Conservation (phyloP, 495 filamentous ascomycete genomes). For the Neurospora tetraspora region DNA sequence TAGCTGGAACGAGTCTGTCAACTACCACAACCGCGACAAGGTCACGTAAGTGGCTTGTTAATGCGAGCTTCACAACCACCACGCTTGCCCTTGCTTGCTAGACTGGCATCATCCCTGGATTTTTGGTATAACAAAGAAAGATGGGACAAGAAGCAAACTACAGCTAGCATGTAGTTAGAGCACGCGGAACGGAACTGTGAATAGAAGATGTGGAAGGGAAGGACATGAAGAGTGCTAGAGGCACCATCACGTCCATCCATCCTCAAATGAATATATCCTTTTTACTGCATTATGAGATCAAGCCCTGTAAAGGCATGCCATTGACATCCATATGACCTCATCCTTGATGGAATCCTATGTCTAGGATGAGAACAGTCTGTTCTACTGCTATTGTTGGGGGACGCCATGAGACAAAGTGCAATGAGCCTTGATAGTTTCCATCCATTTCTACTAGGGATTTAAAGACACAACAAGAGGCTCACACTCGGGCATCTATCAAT, state of each 20-base stretch:
- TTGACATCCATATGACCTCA: not conserved
- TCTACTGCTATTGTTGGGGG: not conserved
- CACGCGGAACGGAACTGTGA: not conserved
- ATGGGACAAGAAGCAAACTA: not conserved
- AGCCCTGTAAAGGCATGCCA: not conserved
- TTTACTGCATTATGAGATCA: not conserved
- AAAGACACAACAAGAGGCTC: not conserved
- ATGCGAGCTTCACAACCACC: not conserved
- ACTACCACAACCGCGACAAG: conserved; percentile 94
- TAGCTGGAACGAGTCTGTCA: conserved; percentile 91
- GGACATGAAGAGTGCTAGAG: not conserved
- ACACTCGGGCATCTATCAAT: not conserved
- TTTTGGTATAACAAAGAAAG: not conserved
- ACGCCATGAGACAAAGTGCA: not conserved
- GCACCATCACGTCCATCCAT: not conserved
- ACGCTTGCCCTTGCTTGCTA: not conserved
- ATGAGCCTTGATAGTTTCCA: not conserved
- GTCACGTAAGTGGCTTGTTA: conserved; percentile 33
- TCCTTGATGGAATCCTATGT: not conserved
- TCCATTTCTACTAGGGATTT: not conserved
- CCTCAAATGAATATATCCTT: not conserved
- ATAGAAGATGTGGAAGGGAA: not conserved
- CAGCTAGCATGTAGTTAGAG: not conserved
- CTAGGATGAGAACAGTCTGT: not conserved
- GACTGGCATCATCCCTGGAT: not conserved